A percentile compares a stretch with the other conserved stretches of the same genome.
phyloP scores from a whole-genome alignment of 2,329 filamentous ascomycete genomes.

The Microsporum ferrugineum region DNA sequence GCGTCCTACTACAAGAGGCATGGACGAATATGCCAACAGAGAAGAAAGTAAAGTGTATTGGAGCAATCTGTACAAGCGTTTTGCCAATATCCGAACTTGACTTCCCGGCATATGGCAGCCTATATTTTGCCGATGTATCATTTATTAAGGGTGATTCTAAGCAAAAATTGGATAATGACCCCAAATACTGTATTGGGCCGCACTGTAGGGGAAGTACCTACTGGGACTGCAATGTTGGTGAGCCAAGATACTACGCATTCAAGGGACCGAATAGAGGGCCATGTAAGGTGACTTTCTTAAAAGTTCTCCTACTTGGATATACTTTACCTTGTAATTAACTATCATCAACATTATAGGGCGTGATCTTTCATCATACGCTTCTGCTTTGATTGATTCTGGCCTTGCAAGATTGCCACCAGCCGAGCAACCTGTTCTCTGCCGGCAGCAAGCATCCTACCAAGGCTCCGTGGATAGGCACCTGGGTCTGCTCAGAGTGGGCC shows the following conservation, averaged over 20 bases:
- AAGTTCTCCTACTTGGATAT: slow-evolving; percentile 9
- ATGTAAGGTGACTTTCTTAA: slow-evolving; percentile 23
- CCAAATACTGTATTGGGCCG: slow-evolving; percentile 14
- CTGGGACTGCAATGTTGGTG: slow-evolving; percentile 16
- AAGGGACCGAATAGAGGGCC: slow-evolving; percentile 27
- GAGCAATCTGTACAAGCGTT: slow-evolving; percentile 10
- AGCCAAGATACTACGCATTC: slow-evolving; percentile 26
- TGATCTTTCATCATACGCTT: slow-evolving; percentile 23
- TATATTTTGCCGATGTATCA: slow-evolving; percentile 24
- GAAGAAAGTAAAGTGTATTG: slow-evolving; percentile 19
- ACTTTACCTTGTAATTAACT: slow-evolving; percentile 9
- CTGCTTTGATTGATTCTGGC: slow-evolving; percentile 31
- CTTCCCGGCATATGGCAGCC: slow-evolving; percentile 27
- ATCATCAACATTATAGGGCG: slow-evolving; percentile 21
- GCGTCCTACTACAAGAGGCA: slow-evolving; percentile 23
- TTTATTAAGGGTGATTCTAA: slow-evolving; percentile 11
- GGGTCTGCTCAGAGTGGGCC: slow-evolving; percentile 22
- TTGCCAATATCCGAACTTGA: slow-evolving; percentile 16
- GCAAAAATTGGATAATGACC: slow-evolving; percentile 10
- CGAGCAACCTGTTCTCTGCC: slow-evolving; percentile 4
- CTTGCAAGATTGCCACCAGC: slow-evolving; percentile 25
- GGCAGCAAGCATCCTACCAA: slow-evolving; percentile 24
- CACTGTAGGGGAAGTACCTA: slow-evolving; percentile 14
- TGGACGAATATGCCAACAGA: slow-evolving; percentile 24
- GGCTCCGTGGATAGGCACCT: slow-evolving; percentile 27